phyloP scores from a whole-genome alignment of 495 filamentous ascomycete genomes.

The Penicillium arizonense region DNA sequence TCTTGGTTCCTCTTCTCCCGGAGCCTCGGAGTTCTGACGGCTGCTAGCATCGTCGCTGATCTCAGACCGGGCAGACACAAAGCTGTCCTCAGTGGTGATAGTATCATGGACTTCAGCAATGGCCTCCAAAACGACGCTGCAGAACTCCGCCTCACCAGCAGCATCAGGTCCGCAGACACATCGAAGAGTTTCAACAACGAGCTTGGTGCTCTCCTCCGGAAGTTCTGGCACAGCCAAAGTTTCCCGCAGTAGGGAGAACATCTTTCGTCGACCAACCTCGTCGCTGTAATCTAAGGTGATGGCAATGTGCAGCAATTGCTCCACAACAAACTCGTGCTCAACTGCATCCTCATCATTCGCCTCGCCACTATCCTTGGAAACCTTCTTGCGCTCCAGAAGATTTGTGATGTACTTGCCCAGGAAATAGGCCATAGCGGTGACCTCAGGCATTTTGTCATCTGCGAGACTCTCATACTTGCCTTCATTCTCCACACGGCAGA shows the following conservation, averaged over 20 bases:
- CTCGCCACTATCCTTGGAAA: conserved; percentile 51
- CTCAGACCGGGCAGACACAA: conserved; percentile 86
- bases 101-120: conserved; percentile 95
- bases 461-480: conserved; percentile 67
- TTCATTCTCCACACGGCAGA: conserved; percentile 70
- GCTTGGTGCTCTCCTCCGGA: conserved; percentile 87
- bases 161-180: conserved; percentile 74
- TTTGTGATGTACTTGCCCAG: conserved; percentile 75
- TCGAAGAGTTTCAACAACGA: conserved; percentile 78
- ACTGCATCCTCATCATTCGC: conserved; percentile 77
- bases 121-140: conserved; percentile 85
- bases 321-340: conserved; percentile 90
- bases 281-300: conserved; percentile 91
- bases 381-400: conserved; percentile 65
- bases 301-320: conserved; percentile 91
- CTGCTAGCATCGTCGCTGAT: conserved; percentile 61
- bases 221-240: conserved; percentile 81
- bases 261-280: conserved; percentile 90
- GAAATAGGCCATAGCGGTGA: conserved; percentile 82
- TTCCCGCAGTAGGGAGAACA: conserved; percentile 87
- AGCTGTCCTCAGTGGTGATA: conserved; percentile 78
- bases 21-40: conserved; percentile 38
- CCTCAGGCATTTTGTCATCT: conserved; percentile 93
- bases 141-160: conserved; percentile 89
- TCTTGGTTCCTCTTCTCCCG: conserved; percentile 45